A percentile compares a stretch with the other conserved stretches of the same genome.
Conservation (phyloP, 176 grass and related monocot species). For the Tillandsia leiboldiana region DNA sequence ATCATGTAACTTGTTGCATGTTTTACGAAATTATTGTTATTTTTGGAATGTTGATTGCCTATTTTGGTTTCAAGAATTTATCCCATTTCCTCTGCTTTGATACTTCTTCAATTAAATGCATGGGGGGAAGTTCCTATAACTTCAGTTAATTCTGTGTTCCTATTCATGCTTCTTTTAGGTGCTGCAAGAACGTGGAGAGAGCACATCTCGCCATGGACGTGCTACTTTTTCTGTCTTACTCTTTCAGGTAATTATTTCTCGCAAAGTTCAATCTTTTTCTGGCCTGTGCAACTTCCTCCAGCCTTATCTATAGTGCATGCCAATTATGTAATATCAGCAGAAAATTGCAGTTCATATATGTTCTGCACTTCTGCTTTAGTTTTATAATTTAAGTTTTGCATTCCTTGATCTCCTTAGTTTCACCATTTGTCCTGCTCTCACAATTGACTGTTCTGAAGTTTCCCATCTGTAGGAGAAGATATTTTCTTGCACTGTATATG, state of each 20-base stretch:
- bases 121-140: not conserved
- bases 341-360: no score
- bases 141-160: not conserved
- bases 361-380: no score
- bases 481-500: no score
- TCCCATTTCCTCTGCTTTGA: not conserved
- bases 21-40: not conserved
- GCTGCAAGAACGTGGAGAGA: slow-evolving; percentile 96
- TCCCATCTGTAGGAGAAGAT: no score
- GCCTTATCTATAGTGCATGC: no score
- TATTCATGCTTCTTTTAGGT: slow-evolving; percentile 40
- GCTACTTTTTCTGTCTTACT: slow-evolving; percentile 96
- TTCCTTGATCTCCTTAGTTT: no score
- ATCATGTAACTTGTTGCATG: no score
- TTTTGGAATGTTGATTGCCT: not conserved
- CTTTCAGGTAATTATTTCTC: slow-evolving; percentile 63
- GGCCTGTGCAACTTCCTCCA: not conserved
- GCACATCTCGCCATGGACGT: slow-evolving; percentile 90
- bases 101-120: slow-evolving; percentile 1
- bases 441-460: no score
- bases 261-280: slow-evolving; percentile 1
- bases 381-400: no score
- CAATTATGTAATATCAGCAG: no score
- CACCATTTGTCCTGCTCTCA: no score
- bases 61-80: not conserved